phyloP scores from a whole-genome alignment of 345 rosid genomes.

The Gossypium turneri region DNA sequence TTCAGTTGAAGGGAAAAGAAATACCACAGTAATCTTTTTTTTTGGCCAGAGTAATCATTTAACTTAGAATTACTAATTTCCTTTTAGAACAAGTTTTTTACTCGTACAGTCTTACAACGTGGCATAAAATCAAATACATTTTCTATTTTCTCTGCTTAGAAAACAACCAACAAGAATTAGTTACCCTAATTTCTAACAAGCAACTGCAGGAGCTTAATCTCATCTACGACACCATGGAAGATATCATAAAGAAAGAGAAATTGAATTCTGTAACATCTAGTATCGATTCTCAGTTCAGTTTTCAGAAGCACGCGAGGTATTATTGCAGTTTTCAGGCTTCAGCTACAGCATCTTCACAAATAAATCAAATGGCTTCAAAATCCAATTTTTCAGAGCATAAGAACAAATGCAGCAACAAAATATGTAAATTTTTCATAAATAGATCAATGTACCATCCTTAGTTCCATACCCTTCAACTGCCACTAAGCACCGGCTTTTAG shows the following conservation, averaged over 20 bases:
- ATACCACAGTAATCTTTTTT: neutral
- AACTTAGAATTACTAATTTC: neutral
- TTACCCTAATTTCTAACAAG: neutral
- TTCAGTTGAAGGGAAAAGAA: neutral
- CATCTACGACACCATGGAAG: neutral
- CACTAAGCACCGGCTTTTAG: conserved; percentile 72
- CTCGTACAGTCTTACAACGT: neutral
- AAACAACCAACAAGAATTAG: neutral
- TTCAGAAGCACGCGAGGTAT: neutral
- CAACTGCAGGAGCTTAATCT: neutral
- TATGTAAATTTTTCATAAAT: neutral
- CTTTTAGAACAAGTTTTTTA: neutral
- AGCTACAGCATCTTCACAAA: conserved; percentile 9
- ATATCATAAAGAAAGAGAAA: neutral
- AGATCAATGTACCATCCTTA: neutral
- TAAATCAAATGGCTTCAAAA: neutral
- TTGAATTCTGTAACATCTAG: neutral
- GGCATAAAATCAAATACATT: neutral
- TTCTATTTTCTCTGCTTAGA: neutral
- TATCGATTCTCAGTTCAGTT: neutral
- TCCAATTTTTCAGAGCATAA: neutral
- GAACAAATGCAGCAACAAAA: neutral
- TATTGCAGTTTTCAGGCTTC: neutral
- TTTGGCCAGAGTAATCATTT: too few species aligned
- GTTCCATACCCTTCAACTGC: conserved; percentile 74